Conservation (phyloP, 371 early-diverging fungal genomes). For the Blakeslea trispora region DNA sequence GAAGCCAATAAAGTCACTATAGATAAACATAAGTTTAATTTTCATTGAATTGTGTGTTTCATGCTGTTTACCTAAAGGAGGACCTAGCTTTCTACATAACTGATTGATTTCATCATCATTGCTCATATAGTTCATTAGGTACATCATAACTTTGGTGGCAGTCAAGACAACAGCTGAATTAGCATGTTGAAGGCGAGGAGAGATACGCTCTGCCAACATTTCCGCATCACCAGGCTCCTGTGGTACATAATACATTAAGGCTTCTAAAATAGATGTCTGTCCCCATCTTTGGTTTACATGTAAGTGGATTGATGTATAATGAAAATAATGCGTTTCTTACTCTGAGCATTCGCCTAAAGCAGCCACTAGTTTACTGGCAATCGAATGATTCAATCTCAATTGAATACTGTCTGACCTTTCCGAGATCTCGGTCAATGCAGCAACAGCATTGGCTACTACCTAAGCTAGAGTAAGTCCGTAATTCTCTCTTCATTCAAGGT, state of each 20-base stretch:
- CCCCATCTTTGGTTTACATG: no score
- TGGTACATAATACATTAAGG: conserved; percentile 85
- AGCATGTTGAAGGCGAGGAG: conserved; percentile 94
- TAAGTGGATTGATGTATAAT: background rate
- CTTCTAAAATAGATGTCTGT: conserved; percentile 87
- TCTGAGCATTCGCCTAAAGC: conserved; percentile 96
- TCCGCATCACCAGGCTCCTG: conserved; percentile 86
- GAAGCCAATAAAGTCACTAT: conserved; percentile 85
- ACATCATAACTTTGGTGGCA: conserved; percentile 87
- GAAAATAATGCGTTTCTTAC: conserved; percentile 41
- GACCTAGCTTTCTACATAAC: conserved; percentile 82
- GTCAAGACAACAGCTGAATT: conserved; percentile 95
- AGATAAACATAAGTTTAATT: background rate
- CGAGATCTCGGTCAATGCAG: conserved; percentile 89
- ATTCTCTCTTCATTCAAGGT: no score
- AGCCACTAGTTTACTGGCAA: conserved; percentile 83
- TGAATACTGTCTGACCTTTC: conserved; percentile 74
- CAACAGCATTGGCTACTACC: conserved; percentile 94
- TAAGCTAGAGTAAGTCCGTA: no score
- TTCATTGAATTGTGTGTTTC: background rate
- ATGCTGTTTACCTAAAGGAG: conserved; percentile 86
- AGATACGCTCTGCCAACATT: conserved; percentile 87
- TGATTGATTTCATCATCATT: conserved; percentile 69
- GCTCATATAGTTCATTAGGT: conserved; percentile 87
- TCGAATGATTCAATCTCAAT: conserved; percentile 72